Evolutionary conservation across 345 rosid species (phyloP).

Genomic region (Sonneratia caseolaris): DNA sequence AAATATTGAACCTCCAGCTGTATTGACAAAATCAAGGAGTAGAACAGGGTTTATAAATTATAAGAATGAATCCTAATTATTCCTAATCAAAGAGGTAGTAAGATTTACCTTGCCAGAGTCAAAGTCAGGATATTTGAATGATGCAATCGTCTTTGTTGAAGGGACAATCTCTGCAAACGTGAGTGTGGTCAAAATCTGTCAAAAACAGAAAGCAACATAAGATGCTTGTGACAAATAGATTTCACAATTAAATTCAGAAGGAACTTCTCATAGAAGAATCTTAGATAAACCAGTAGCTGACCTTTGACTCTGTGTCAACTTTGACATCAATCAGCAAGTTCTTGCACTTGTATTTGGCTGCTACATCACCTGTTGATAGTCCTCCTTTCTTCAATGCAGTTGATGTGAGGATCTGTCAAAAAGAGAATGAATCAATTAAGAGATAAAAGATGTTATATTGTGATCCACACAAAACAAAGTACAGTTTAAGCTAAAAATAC

Average conservation of each 20-base stretch:
- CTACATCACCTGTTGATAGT: conserved; percentile 67
- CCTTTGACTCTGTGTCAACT: conserved; percentile 74
- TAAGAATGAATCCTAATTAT: not conserved
- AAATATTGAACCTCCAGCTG: conserved; percentile 87
- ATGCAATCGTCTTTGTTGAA: conserved; percentile 66
- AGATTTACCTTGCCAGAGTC: conserved; percentile 68
- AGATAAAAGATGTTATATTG: not conserved
- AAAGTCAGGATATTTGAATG: conserved; percentile 71
- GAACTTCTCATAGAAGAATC: not conserved
- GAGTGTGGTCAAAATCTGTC: conserved; percentile 59
- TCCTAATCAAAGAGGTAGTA: not conserved
- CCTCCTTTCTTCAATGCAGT: conserved; percentile 76
- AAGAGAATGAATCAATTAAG: not conserved
- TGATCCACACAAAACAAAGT: not conserved
- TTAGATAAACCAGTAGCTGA: conserved; percentile 21
- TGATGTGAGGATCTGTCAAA: conserved; percentile 66
- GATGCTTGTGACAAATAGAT: not conserved
- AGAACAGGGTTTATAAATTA: not conserved
- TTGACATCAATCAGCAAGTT: conserved; percentile 65
- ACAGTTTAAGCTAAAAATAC: not conserved
- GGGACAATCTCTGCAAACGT: conserved; percentile 69
- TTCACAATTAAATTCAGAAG: not conserved
- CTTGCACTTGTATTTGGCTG: conserved; percentile 63
- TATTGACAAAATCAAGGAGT: conserved; percentile 5
- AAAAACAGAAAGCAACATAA: conserved; percentile 6